Conservation (phyloP, 2,329 filamentous ascomycete genomes). For the Helicocarpus griseus region DNA sequence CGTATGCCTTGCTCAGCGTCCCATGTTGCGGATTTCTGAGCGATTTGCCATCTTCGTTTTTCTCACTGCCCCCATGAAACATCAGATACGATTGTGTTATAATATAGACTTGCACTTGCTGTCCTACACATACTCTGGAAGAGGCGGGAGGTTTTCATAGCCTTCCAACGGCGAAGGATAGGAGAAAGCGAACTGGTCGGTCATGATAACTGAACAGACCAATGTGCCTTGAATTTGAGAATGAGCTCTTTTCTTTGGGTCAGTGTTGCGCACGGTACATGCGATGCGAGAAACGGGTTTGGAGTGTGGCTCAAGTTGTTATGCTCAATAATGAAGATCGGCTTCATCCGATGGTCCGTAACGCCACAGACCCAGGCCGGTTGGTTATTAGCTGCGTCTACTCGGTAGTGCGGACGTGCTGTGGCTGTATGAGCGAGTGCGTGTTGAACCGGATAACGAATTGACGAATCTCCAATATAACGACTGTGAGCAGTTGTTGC, state of each 20-base stretch:
- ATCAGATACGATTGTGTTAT: neutral
- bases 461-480: no score
- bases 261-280: neutral
- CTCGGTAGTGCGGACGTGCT: neutral
- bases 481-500: no score
- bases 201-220: conserved; percentile 25
- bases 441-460: no score
- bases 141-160: conserved; percentile 39
- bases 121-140: conserved; percentile 32
- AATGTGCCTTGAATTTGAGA: neutral
- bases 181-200: conserved; percentile 42
- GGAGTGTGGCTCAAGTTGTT: neutral
- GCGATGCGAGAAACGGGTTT: neutral
- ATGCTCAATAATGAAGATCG: neutral
- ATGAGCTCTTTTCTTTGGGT: neutral
- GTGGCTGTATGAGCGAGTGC: neutral
- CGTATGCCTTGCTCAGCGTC: conserved; percentile 53
- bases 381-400: neutral
- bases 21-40: conserved; percentile 56
- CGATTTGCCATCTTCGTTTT: conserved; percentile 65
- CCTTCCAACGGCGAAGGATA: conserved; percentile 47
- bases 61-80: conserved; percentile 36
- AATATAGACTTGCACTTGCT: neutral
- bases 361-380: neutral
- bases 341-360: neutral